phyloP scores from a whole-genome alignment of 2,329 filamentous ascomycete species.

The Aspergillus sp. region DNA sequence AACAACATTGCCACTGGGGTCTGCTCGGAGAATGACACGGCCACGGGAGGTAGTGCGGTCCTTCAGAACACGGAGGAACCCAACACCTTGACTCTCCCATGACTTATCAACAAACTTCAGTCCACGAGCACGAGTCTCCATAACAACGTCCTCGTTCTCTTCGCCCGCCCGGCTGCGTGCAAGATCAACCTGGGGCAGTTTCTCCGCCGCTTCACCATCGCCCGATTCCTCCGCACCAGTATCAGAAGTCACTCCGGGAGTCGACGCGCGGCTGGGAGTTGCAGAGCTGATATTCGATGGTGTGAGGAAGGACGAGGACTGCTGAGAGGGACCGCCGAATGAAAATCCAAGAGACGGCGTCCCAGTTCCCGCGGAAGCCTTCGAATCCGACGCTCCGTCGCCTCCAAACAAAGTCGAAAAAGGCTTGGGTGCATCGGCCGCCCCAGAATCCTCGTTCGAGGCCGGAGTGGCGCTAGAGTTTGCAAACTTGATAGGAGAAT shows the following conservation, averaged over 20 bases:
- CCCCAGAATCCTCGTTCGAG: conserved; percentile 27
- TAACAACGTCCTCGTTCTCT: conserved; percentile 68
- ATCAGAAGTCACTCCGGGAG: conserved; percentile 47
- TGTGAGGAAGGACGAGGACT: conserved; percentile 21
- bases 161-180: conserved; percentile 66
- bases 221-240: conserved; percentile 39
- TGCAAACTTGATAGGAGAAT: conserved; percentile 50
- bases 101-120: conserved; percentile 57
- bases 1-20: conserved; percentile 70
- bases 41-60: conserved; percentile 67
- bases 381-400: conserved; percentile 17
- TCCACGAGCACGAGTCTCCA: conserved; percentile 70
- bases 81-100: conserved; percentile 71
- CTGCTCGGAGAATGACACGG: conserved; percentile 70
- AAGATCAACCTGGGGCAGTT: conserved; percentile 69
- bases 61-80: conserved; percentile 69
- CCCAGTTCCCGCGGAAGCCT: conserved; percentile 14
- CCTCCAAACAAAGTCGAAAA: conserved; percentile 31
- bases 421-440: conserved; percentile 26
- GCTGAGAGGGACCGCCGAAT: conserved; percentile 35
- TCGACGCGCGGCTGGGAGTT: conserved; percentile 44
- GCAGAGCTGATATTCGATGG: conserved; percentile 36
- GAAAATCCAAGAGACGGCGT: conserved; percentile 35
- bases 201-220: conserved; percentile 56
- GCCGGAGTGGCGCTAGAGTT: conserved; percentile 23